These are phyloP conservation scores for Schizopora paradoxa DNA, from an alignment of 1,284 basidiomycete genomes.

Conservation along the genomic window DNA sequence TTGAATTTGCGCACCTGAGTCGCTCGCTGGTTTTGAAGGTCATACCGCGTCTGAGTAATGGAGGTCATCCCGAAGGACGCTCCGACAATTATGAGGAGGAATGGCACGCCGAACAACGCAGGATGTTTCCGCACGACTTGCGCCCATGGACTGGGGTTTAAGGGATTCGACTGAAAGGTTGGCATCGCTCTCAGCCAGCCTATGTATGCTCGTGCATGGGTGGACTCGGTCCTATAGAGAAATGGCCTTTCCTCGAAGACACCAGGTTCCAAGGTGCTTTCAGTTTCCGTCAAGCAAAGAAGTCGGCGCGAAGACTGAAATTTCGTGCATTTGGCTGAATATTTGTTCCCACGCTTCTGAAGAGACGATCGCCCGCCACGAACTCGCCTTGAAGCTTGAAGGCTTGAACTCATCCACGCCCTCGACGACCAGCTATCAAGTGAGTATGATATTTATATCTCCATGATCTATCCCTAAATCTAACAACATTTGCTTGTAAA, in stretches of 20 bases:
- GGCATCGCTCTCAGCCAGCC: slow-evolving; percentile 38
- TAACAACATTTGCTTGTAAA: too few species aligned
- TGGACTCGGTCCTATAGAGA: too few species aligned
- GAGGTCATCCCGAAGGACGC: slow-evolving; percentile 82
- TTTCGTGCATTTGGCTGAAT: neutral
- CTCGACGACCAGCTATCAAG: too few species aligned
- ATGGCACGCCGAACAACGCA: slow-evolving; percentile 80
- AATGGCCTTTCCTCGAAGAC: too few species aligned
- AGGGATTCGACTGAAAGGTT: slow-evolving; percentile 52
- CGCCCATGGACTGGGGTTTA: slow-evolving; percentile 43
- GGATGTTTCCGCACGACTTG: slow-evolving; percentile 52
- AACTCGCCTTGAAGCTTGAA: too few species aligned
- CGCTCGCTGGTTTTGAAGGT: slow-evolving; percentile 78
- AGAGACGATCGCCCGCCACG: too few species aligned
- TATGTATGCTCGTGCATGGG: neutral
- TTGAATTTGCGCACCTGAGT: slow-evolving; percentile 48
- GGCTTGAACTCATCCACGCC: too few species aligned
- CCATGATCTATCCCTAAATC: too few species aligned
- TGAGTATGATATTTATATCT: too few species aligned
- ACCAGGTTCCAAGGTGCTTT: too few species aligned
- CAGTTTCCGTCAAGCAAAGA: too few species aligned
- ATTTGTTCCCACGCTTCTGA: neutral
- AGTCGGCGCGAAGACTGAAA: too few species aligned
- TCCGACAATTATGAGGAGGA: slow-evolving; percentile 79
- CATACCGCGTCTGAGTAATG: slow-evolving; percentile 90